A percentile compares a stretch with the other conserved stretches of the same genome.
phyloP scores from a whole-genome alignment of 192 early-diverging fungal genomes.

The Coemansia sp. region DNA sequence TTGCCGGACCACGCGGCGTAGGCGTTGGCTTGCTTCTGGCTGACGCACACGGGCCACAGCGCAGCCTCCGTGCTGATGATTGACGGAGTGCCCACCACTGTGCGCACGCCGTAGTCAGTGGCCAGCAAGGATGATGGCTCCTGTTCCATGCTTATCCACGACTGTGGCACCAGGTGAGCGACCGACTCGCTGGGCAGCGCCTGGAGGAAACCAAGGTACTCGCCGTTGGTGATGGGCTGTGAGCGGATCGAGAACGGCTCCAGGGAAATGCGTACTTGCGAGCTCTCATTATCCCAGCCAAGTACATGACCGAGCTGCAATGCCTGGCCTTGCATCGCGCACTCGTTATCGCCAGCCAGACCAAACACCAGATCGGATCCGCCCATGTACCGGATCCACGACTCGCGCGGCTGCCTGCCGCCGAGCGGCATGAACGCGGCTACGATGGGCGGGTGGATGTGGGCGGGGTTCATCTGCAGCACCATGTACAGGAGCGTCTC shows the following conservation, averaged over 20 bases:
- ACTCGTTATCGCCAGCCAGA: slow-evolving; percentile 56
- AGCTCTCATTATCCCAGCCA: slow-evolving; percentile 94
- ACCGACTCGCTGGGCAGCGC: not conserved
- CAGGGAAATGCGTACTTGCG: slow-evolving; percentile 43
- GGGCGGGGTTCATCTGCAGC: slow-evolving; percentile 54
- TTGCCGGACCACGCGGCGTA: slow-evolving; percentile 64
- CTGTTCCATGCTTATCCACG: slow-evolving; percentile 52
- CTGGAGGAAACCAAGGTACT: slow-evolving; percentile 64
- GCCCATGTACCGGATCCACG: slow-evolving; percentile 29
- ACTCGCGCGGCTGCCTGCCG: slow-evolving; percentile 10
- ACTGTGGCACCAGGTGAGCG: slow-evolving; percentile 50
- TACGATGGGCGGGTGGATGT: slow-evolving; percentile 23
- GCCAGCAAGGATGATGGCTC: not conserved
- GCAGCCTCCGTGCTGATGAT: slow-evolving; percentile 42
- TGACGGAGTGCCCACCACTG: slow-evolving; percentile 66
- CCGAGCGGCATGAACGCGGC: not conserved
- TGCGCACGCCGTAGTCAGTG: slow-evolving; percentile 57
- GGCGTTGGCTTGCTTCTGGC: slow-evolving; percentile 63
- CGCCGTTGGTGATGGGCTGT: slow-evolving; percentile 78
- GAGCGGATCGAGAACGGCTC: slow-evolving; percentile 65
- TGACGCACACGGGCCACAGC: slow-evolving; percentile 74
- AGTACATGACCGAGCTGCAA: slow-evolving; percentile 45
- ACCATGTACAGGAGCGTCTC: slow-evolving; percentile 94
- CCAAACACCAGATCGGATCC: slow-evolving; percentile 57
- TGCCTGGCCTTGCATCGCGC: slow-evolving; percentile 30